Percentiles rank a stretch among this genome's conserved stretches.
Evolutionary conservation across 371 early-diverging fungal genomes (phyloP).

Genomic region (Rhizopus arrhizus): DNA sequence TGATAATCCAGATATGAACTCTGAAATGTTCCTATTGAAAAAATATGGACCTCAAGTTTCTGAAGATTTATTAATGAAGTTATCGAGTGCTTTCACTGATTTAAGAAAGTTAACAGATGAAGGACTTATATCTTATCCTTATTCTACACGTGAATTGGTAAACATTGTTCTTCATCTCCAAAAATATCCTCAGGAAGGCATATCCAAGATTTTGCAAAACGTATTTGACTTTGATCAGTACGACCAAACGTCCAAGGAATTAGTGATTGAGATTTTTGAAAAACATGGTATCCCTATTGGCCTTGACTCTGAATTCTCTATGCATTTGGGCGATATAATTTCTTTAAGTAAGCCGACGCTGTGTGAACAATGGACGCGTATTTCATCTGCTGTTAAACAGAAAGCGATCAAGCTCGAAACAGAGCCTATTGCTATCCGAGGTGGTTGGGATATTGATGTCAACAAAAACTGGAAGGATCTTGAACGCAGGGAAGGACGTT

Average conservation of each 20-base stretch:
- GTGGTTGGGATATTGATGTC: conserved; percentile 65
- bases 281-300: conserved; percentile 82
- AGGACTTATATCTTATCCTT: conserved; percentile 82
- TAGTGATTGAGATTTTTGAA: conserved; percentile 73
- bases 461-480: conserved; percentile 59
- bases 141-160: conserved; percentile 84
- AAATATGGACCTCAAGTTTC: conserved; percentile 78
- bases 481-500: conserved; percentile 73
- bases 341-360: conserved; percentile 56
- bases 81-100: conserved; percentile 77
- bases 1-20: conserved; percentile 78
- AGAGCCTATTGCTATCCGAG: conserved; percentile 53
- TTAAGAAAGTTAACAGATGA: conserved; percentile 77
- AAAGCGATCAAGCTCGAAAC: conserved; percentile 19
- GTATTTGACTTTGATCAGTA: conserved; percentile 88
- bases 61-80: conserved; percentile 64
- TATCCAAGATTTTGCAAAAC: conserved; percentile 75
- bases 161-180: conserved; percentile 80
- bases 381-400: conserved; percentile 17
- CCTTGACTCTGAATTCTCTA: conserved; percentile 71
- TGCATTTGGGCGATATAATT: conserved; percentile 62
- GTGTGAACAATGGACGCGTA: conserved; percentile 67
- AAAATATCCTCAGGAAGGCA: conserved; percentile 73
- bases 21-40: conserved; percentile 73
- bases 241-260: conserved; percentile 63